These are phyloP conservation scores for Mycena latifolia DNA, from an alignment of 768 basidiomycete genomes.

Conservation along the genomic window DNA sequence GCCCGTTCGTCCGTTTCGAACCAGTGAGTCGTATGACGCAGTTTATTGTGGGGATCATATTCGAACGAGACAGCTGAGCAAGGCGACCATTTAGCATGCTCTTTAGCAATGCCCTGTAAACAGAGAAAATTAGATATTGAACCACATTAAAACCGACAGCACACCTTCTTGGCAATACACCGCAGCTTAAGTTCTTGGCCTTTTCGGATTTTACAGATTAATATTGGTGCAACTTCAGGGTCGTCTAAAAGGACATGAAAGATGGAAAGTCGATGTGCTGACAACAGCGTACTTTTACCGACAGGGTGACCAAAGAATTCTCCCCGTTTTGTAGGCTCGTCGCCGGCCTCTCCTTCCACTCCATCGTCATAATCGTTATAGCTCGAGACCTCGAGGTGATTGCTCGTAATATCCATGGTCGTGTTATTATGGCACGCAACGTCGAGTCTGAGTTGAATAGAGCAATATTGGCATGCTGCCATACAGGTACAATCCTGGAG, in stretches of 20 bases:
- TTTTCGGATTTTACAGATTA: conserved; percentile 93
- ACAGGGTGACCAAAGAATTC: conserved; percentile 86
- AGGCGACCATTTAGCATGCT: conserved; percentile 99
- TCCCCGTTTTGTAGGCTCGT: conserved; percentile 80
- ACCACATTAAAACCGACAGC: conserved; percentile 26
- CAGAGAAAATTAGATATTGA: conserved; percentile 1
- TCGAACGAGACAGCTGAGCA: conserved; percentile 96
- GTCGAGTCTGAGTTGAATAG: conserved; percentile 84
- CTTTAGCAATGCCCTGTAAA: conserved; percentile 92
- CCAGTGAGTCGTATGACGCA: conserved; percentile 97
- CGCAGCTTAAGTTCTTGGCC: conserved; percentile 90
- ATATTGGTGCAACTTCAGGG: conserved; percentile 71
- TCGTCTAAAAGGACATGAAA: conserved; percentile 61
- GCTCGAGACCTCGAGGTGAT: conserved; percentile 75
- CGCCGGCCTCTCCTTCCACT: conserved; percentile 65
- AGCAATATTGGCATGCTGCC: conserved; percentile 87
- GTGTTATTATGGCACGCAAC: conserved; percentile 78
- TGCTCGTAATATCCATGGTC: conserved; percentile 90
- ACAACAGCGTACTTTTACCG: conserved; percentile 74
- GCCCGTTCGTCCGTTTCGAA: conserved; percentile 82
- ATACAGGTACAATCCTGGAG: conserved; percentile 92
- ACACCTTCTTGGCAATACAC: conserved; percentile 95
- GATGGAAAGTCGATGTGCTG: conserved; percentile 7
- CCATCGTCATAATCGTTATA: conserved; percentile 43
- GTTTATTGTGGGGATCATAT: conserved; percentile 98